Evolutionary conservation across 768 basidiomycete species (phyloP).

Genomic region (Mycena rebaudengoi): DNA sequence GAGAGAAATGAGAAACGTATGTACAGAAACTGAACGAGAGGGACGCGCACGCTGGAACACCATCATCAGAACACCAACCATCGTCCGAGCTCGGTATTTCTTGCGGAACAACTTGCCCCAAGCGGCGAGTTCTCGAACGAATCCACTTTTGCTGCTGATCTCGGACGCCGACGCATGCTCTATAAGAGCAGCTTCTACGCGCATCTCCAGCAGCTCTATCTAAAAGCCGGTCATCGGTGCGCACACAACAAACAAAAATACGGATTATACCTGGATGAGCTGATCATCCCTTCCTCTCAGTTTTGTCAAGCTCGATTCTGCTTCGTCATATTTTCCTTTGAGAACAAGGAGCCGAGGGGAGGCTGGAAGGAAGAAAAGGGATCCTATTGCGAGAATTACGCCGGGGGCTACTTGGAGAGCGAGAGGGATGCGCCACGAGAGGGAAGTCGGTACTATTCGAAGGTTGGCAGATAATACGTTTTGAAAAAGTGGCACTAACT

Average conservation of each 20-base stretch:
- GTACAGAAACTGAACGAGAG: background rate
- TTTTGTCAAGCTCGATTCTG: conserved; percentile 61
- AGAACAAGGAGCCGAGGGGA: conserved; percentile 69
- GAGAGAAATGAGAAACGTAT: background rate
- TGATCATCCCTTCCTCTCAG: conserved; percentile 61
- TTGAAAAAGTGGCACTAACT: conserved; percentile 49
- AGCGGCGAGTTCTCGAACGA: conserved; percentile 46
- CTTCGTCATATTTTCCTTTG: conserved; percentile 65
- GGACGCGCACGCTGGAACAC: conserved; percentile 77
- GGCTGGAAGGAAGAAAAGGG: conserved; percentile 62
- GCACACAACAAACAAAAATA: background rate
- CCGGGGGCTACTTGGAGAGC: conserved; percentile 78
- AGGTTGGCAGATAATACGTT: too few species aligned
- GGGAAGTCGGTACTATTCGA: conserved; percentile 69
- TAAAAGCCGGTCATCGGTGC: conserved; percentile 32
- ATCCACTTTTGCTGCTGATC: conserved; percentile 25
- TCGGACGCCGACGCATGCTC: conserved; percentile 41
- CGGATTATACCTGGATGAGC: conserved; percentile 51
- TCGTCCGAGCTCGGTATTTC: conserved; percentile 67
- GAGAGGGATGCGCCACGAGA: conserved; percentile 83
- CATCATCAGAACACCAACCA: conserved; percentile 79
- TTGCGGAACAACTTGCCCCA: conserved; percentile 67
- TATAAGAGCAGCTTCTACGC: conserved; percentile 66
- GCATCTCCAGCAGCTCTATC: conserved; percentile 83
- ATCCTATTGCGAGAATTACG: conserved; percentile 66